Percentiles rank a stretch among this genome's conserved stretches.
Conservation (phyloP, 345 rosid genomes). For the Euphorbia pulcherrima region DNA sequence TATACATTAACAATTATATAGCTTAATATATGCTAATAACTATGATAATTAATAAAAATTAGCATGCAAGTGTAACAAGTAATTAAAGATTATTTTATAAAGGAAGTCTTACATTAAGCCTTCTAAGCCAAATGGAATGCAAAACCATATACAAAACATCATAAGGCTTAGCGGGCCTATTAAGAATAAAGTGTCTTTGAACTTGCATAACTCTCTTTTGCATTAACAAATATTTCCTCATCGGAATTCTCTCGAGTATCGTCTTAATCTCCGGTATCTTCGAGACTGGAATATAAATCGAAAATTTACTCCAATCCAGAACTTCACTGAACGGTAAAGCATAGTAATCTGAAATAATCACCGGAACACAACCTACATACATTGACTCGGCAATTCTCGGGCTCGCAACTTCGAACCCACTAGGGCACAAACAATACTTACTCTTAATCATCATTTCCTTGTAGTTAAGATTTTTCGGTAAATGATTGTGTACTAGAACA, state of each 20-base stretch:
- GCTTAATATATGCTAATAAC: too few species aligned
- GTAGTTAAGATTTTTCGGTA: slow-evolving; percentile 38
- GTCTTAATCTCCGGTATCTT: slow-evolving; percentile 47
- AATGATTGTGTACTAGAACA: slow-evolving; percentile 46
- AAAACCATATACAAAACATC: slow-evolving; percentile 60
- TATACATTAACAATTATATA: too few species aligned
- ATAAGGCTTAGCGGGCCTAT: slow-evolving; percentile 57
- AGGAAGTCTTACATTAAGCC: slow-evolving; percentile 46
- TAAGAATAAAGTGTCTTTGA: slow-evolving; percentile 44
- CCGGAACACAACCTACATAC: slow-evolving; percentile 52
- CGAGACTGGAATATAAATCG: slow-evolving; percentile 33
- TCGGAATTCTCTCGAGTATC: slow-evolving; percentile 35
- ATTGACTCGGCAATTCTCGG: slow-evolving; percentile 55
- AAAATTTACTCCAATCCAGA: slow-evolving; percentile 52
- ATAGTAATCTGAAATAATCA: slow-evolving; percentile 45
- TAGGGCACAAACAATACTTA: slow-evolving; percentile 59
- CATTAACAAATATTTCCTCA: slow-evolving; percentile 30
- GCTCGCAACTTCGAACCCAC: slow-evolving; percentile 69
- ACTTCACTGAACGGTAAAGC: slow-evolving; percentile 58
- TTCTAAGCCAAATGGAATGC: slow-evolving; percentile 66
- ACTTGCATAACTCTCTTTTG: slow-evolving; percentile 41
- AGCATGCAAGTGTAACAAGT: neutral
- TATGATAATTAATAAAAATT: too few species aligned
- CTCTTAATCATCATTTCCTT: slow-evolving; percentile 36
- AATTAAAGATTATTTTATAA: neutral